Evolutionary conservation across 495 filamentous ascomycete species (phyloP).

Genomic region (Penicillium flavigenum): DNA sequence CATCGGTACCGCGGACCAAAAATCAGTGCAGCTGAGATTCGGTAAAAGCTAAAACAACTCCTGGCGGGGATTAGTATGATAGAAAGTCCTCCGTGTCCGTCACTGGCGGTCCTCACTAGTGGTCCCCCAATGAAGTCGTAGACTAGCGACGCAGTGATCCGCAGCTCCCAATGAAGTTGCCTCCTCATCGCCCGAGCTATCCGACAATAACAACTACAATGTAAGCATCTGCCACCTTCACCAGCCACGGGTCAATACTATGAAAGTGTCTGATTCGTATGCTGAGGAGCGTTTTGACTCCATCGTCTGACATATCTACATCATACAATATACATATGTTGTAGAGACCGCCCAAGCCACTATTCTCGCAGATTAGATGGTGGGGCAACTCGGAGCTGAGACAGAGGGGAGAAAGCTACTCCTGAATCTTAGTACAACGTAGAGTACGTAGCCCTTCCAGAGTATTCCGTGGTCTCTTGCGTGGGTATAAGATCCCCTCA

Average conservation of each 20-base stretch:
- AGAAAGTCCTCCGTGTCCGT: background rate
- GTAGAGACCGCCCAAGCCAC: slow-evolving; percentile 17
- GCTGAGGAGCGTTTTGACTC: slow-evolving; percentile 11
- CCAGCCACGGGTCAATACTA: slow-evolving; percentile 8
- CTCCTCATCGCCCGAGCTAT: slow-evolving; percentile 9
- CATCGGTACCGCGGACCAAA: background rate
- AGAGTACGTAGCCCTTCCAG: slow-evolving; percentile 22
- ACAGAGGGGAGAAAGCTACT: slow-evolving; percentile 14
- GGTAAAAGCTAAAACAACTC: background rate
- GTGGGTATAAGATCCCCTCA: slow-evolving; percentile 25
- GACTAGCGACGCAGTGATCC: slow-evolving; percentile 3
- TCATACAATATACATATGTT: slow-evolving; percentile 7
- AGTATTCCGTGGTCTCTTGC: slow-evolving; percentile 16
- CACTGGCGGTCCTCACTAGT: background rate
- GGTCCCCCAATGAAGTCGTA: slow-evolving; percentile 3
- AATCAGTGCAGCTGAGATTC: background rate
- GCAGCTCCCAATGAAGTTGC: slow-evolving; percentile 10
- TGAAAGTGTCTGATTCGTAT: slow-evolving; percentile 2
- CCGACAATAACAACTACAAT: slow-evolving; percentile 14
- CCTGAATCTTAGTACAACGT: slow-evolving; percentile 5
- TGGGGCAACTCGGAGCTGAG: slow-evolving; percentile 24
- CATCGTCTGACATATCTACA: slow-evolving; percentile 5
- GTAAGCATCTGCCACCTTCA: slow-evolving; percentile 14
- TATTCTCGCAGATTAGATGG: slow-evolving; percentile 7
- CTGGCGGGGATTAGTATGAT: slow-evolving; percentile 4